Evolutionary conservation across 1,284 basidiomycete genomes (phyloP).

Genomic region (Ceratobasidium papillatum): DNA sequence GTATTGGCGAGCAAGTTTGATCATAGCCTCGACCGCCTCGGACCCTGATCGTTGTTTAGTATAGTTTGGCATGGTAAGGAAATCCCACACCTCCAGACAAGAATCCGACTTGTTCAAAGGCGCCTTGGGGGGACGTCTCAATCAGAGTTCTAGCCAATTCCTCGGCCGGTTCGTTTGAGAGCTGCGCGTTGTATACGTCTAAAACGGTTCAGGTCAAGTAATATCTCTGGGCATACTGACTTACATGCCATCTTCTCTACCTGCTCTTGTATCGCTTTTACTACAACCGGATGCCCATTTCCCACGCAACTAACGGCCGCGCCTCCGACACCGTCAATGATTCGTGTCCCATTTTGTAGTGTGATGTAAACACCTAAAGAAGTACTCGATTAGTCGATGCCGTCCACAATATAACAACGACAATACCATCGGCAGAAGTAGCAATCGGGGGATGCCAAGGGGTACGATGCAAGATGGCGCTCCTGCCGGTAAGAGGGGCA

Average conservation of each 20-base stretch:
- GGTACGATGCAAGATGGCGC: conserved; percentile 52
- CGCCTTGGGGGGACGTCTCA: conserved; percentile 66
- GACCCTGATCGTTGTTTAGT: conserved; percentile 61
- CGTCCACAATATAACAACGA: not conserved
- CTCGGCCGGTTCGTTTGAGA: conserved; percentile 80
- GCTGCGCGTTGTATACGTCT: conserved; percentile 86
- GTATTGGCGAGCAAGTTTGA: conserved; percentile 78
- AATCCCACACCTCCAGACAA: conserved; percentile 74
- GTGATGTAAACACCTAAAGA: conserved; percentile 28
- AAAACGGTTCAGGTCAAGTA: conserved; percentile 10
- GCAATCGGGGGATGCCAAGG: conserved; percentile 77
- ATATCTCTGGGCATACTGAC: conserved; percentile 48
- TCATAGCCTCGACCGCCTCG: conserved; percentile 83
- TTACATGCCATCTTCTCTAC: conserved; percentile 75
- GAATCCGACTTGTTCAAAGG: conserved; percentile 73
- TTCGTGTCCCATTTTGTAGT: conserved; percentile 64
- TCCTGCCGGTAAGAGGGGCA: conserved; percentile 26
- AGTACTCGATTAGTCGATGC: not conserved
- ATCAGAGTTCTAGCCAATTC: conserved; percentile 72
- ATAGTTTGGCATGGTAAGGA: not conserved
- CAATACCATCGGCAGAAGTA: conserved; percentile 67
- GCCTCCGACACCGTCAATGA: conserved; percentile 82
- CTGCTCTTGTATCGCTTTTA: conserved; percentile 78
- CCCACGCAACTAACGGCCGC: conserved; percentile 85
- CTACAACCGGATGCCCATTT: conserved; percentile 73